Conservation (phyloP, 2,329 filamentous ascomycete genomes). For the Paraphoma sp. region DNA sequence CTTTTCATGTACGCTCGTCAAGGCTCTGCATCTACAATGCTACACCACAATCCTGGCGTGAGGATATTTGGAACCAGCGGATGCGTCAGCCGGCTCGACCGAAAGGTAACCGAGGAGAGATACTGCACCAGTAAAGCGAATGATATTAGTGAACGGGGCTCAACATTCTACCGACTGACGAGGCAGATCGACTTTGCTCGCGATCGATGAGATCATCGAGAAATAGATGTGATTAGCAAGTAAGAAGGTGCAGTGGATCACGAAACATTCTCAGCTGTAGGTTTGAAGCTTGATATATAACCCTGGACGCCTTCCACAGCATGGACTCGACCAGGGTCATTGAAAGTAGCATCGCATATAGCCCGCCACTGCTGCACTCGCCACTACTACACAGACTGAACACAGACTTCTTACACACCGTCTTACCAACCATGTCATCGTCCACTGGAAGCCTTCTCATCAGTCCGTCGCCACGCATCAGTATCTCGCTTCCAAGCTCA, state of each 20-base stretch:
- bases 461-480: not conserved
- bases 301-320: not conserved
- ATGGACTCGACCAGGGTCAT: not conserved
- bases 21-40: not conserved
- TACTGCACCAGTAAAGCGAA: not conserved
- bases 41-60: not conserved
- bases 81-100: not conserved
- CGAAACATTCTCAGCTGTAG: not conserved
- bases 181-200: not conserved
- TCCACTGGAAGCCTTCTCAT: slow-evolving; percentile 3
- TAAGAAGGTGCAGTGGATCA: not conserved
- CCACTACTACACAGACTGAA: not conserved
- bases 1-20: not conserved
- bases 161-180: not conserved
- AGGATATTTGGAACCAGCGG: not conserved
- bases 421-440: slow-evolving; percentile 3
- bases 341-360: not conserved
- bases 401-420: not conserved
- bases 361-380: not conserved
- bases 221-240: not conserved
- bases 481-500: no score
- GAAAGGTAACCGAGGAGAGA: not conserved
- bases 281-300: not conserved
- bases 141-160: not conserved
- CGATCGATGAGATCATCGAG: not conserved